Evolutionary conservation across 495 filamentous ascomycete genomes (phyloP).

Genomic region (Parmelia sp.): DNA sequence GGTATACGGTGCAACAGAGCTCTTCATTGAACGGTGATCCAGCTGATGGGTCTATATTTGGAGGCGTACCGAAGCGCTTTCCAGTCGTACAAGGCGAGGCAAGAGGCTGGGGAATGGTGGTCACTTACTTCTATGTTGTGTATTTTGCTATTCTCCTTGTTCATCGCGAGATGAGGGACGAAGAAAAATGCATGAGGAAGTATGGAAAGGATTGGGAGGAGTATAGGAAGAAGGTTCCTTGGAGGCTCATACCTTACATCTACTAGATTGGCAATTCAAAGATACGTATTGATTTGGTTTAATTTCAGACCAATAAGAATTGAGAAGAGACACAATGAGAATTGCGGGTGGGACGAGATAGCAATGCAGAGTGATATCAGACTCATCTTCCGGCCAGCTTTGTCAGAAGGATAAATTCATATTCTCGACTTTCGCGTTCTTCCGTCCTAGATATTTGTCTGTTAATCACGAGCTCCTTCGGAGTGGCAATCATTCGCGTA

Average conservation of each 20-base stretch:
- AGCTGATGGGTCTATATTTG: conserved; percentile 44
- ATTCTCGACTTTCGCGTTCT: background rate
- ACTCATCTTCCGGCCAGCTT: background rate
- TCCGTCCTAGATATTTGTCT: background rate
- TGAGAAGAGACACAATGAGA: background rate
- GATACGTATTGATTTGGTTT: background rate
- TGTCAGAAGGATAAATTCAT: too few relatives aligned
- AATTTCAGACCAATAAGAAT: too few relatives aligned
- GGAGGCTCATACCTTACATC: conserved; percentile 56
- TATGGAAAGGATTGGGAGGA: conserved; percentile 92
- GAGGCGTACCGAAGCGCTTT: conserved; percentile 43
- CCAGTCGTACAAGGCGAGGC: conserved; percentile 65
- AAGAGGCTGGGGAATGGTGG: conserved; percentile 71
- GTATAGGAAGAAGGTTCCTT: conserved; percentile 78
- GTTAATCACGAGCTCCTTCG: background rate
- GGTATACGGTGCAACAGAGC: conserved; percentile 56
- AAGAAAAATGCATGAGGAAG: conserved; percentile 85
- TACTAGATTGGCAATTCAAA: background rate
- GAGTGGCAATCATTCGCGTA: too few relatives aligned
- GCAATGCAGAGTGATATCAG: background rate
- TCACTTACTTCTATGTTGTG: conserved; percentile 92
- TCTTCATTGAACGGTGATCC: background rate
- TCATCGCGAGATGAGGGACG: conserved; percentile 86
- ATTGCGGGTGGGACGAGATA: background rate
- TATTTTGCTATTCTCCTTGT: conserved; percentile 89